Percentiles rank a stretch among this genome's conserved stretches.
Conservation (phyloP, 1,284 basidiomycete species). For the Microbotryum silenes-acaulis region DNA sequence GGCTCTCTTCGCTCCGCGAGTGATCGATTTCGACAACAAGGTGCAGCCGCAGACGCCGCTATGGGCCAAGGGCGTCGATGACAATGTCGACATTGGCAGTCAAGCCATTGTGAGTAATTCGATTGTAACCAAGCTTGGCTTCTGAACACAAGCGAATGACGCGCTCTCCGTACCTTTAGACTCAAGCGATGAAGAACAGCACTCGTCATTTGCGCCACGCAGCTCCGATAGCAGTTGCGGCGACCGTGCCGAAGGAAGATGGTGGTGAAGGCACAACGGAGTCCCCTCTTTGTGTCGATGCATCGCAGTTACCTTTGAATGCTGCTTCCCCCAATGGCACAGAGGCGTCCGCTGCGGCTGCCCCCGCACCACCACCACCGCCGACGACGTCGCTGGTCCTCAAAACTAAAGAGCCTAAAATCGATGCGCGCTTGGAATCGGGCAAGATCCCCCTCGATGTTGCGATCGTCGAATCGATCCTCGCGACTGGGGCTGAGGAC, state of each 20-base stretch:
- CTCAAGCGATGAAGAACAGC: slow-evolving; percentile 31
- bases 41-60: slow-evolving; percentile 35
- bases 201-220: slow-evolving; percentile 21
- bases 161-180: slow-evolving; percentile 4
- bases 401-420: slow-evolving; percentile 31
- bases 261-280: too few species aligned
- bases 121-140: too few species aligned
- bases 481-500: slow-evolving; percentile 76
- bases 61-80: slow-evolving; percentile 39
- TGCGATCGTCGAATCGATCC: slow-evolving; percentile 83
- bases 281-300: too few species aligned
- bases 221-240: not conserved
- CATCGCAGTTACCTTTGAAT: not conserved
- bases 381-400: not conserved
- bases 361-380: not conserved
- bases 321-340: not conserved
- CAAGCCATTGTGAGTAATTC: slow-evolving; percentile 36
- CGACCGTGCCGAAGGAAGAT: not conserved
- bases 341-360: slow-evolving; percentile 23
- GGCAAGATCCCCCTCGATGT: slow-evolving; percentile 87
- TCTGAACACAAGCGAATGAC: too few species aligned
- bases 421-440: slow-evolving; percentile 76
- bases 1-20: slow-evolving; percentile 85
- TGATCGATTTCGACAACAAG: slow-evolving; percentile 82
- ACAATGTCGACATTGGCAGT: slow-evolving; percentile 43